Percentiles rank a stretch among this genome's conserved stretches.
Conservation (phyloP, 306 rosid species). For the Lathyrus tuberosus region DNA sequence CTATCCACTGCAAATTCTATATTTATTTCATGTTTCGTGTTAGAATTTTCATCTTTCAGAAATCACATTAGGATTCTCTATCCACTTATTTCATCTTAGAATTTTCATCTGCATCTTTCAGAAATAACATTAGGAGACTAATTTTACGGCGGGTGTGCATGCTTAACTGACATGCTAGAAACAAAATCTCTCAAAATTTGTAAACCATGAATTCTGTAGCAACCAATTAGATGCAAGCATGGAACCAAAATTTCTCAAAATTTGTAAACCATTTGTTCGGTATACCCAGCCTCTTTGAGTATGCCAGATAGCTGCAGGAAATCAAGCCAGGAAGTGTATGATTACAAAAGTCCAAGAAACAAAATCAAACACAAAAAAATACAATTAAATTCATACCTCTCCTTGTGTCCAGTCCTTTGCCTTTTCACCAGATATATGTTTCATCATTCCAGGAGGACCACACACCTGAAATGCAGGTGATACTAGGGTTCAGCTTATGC, state of each 20-base stretch:
- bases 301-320: constrained; percentile 76
- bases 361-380: constrained; percentile 22
- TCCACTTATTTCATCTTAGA: constrained; percentile 12
- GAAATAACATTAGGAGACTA: constrained; percentile 40
- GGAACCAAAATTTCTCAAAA: constrained; percentile 50
- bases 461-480: constrained; percentile 69
- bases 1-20: constrained; percentile 32
- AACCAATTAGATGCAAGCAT: too few species aligned
- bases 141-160: constrained; percentile 4
- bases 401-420: constrained; percentile 90
- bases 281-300: constrained; percentile 84
- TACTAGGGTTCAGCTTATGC: constrained; percentile 18
- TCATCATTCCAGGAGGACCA: constrained; percentile 98
- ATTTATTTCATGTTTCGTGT: constrained; percentile 37
- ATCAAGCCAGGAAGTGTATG: constrained; percentile 33
- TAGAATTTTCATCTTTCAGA: constrained; percentile 34
- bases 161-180: constrained; percentile 37
- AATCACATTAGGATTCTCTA: constrained; percentile 35
- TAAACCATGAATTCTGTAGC: too few species aligned
- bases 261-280: constrained; percentile 97
- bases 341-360: constrained; percentile 14
- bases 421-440: constrained; percentile 87
- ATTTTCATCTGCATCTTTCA: constrained; percentile 34
- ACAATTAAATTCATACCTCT: constrained; percentile 64
- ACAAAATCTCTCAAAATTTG: constrained; percentile 50